A percentile compares a stretch with the other conserved stretches of the same genome.
These are phyloP conservation scores for Elongisporangium senticosum DNA, from an alignment of 352 stramenopile species.

Conservation along the genomic window DNA sequence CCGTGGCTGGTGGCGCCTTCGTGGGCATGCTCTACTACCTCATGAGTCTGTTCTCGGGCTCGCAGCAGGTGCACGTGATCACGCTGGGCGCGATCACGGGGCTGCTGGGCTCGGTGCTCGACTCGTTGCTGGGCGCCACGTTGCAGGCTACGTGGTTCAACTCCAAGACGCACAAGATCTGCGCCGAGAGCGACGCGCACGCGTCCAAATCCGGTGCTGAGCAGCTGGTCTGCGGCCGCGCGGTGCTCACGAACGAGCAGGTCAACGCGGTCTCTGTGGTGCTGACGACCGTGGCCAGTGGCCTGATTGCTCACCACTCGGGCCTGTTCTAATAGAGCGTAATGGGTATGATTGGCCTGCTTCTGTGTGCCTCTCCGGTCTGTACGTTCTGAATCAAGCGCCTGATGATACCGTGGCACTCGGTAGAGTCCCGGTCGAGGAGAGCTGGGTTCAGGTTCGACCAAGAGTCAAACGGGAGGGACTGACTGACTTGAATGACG, in stretches of 20 bases:
- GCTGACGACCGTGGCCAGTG: constrained; percentile 44
- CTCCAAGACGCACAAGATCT: constrained; percentile 46
- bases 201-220: constrained; percentile 3
- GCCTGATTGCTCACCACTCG: constrained; percentile 20
- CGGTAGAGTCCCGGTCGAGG: background rate
- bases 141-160: constrained; percentile 77
- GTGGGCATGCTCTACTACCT: constrained; percentile 76
- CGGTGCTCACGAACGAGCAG: constrained; percentile 66
- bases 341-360: constrained; percentile 3
- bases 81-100: constrained; percentile 50
- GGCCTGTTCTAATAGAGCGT: constrained; percentile 22
- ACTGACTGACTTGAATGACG: background rate
- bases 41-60: constrained; percentile 27
- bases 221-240: constrained; percentile 25
- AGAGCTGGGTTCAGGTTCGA: background rate
- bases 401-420: background rate
- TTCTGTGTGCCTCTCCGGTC: background rate
- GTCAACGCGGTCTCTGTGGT: constrained; percentile 70
- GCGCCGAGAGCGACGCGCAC: constrained; percentile 20
- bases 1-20: constrained; percentile 79
- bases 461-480: background rate
- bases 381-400: background rate
- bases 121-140: constrained; percentile 81
- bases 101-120: constrained; percentile 69
- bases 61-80: constrained; percentile 44